Percentiles rank a stretch among this genome's conserved stretches.
Conservation (phyloP, 2,329 filamentous ascomycete genomes). For the Fusarium continuum region DNA sequence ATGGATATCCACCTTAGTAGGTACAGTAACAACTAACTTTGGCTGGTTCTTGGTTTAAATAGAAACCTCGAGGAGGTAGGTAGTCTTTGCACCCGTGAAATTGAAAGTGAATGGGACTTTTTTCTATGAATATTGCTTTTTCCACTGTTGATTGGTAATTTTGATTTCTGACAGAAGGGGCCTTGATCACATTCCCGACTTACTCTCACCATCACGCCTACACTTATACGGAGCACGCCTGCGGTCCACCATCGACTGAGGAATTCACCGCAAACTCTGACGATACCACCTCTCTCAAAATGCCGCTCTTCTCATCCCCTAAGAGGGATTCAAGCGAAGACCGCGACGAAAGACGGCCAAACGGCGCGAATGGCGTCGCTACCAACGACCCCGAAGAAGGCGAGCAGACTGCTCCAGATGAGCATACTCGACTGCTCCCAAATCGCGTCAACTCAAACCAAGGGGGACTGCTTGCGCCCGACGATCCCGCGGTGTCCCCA, state of each 20-base stretch:
- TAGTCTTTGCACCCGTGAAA: neutral
- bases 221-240: neutral
- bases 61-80: slow-evolving; percentile 15
- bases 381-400: slow-evolving; percentile 34
- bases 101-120: neutral
- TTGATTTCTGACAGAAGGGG: neutral
- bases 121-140: slow-evolving; percentile 7
- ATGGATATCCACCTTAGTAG: too few species aligned
- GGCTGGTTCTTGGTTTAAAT: slow-evolving; percentile 16
- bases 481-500: slow-evolving; percentile 73
- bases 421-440: slow-evolving; percentile 73
- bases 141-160: neutral
- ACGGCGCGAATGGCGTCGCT: slow-evolving; percentile 21
- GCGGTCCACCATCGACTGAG: neutral
- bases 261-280: neutral
- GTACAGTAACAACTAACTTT: too few species aligned
- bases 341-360: slow-evolving; percentile 12
- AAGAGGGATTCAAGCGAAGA: slow-evolving; percentile 39
- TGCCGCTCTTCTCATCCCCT: slow-evolving; percentile 48
- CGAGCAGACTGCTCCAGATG: slow-evolving; percentile 51
- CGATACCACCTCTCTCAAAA: slow-evolving; percentile 19
- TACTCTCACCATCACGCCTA: neutral
- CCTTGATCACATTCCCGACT: neutral
- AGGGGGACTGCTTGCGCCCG: slow-evolving; percentile 50
- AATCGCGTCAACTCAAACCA: slow-evolving; percentile 66